Percentiles rank a stretch among this genome's conserved stretches.
phyloP scores from a whole-genome alignment of 305 asterid species.

The Fraxinus platypoda region DNA sequence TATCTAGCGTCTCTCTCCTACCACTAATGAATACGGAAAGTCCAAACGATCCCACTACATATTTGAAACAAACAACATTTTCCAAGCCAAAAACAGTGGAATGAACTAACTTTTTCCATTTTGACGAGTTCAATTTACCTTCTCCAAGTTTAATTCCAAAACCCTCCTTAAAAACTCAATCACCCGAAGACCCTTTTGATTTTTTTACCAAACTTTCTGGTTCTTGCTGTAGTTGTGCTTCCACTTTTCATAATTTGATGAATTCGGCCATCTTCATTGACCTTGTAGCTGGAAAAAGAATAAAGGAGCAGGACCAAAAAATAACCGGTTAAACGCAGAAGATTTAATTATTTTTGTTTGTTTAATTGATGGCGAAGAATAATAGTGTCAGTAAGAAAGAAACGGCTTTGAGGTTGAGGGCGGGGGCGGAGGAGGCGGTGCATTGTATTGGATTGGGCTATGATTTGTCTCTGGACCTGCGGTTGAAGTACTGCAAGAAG shows the following conservation, averaged over 20 bases:
- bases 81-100: background rate
- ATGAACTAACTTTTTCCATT: background rate
- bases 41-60: background rate
- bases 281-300: background rate
- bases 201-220: background rate
- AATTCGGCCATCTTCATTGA: background rate
- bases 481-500: slow-evolving; percentile 72
- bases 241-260: background rate
- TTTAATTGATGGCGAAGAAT: background rate
- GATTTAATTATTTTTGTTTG: background rate
- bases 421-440: slow-evolving; percentile 38
- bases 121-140: background rate
- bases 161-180: background rate
- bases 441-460: slow-evolving; percentile 37
- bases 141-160: background rate
- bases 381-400: slow-evolving; percentile 24
- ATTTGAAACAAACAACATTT: background rate
- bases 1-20: background rate
- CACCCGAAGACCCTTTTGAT: background rate
- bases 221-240: background rate
- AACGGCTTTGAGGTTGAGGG: slow-evolving; percentile 31
- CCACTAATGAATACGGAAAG: background rate
- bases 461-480: slow-evolving; percentile 45
- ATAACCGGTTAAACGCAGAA: background rate
- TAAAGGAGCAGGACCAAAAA: background rate